Conservation (phyloP, 805 yeast species). For the Zygosaccharomyces lentus region DNA sequence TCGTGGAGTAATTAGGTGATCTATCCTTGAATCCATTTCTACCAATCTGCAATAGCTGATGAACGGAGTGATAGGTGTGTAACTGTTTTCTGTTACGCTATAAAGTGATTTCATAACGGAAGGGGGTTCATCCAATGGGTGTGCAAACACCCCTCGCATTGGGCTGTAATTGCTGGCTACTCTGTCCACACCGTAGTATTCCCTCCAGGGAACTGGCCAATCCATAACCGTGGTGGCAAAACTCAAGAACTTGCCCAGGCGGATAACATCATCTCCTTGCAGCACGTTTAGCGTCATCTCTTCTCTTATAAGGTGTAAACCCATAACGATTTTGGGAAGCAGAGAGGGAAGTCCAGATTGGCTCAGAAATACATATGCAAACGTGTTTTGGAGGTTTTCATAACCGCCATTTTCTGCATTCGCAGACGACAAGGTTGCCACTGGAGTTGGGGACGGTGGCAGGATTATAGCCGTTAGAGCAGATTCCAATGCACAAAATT, state of each 20-base stretch:
- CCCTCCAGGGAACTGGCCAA: slow-evolving; percentile 66
- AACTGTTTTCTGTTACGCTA: slow-evolving; percentile 29
- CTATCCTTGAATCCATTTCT: slow-evolving; percentile 52
- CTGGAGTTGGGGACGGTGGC: background rate
- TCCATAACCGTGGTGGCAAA: slow-evolving; percentile 65
- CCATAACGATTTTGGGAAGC: slow-evolving; percentile 58
- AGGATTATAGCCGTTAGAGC: slow-evolving; percentile 12
- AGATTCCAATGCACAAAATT: slow-evolving; percentile 9
- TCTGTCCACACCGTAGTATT: slow-evolving; percentile 42
- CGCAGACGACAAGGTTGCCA: background rate
- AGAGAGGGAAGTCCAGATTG: slow-evolving; percentile 42
- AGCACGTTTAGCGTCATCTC: slow-evolving; percentile 60
- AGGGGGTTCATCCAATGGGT: slow-evolving; percentile 35
- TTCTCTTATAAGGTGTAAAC: slow-evolving; percentile 74
- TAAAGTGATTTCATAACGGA: slow-evolving; percentile 42
- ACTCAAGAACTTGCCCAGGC: slow-evolving; percentile 52
- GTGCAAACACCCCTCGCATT: slow-evolving; percentile 18
- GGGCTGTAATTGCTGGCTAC: slow-evolving; percentile 15
- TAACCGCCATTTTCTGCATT: background rate
- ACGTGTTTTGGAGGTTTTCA: slow-evolving; percentile 7
- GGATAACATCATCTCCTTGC: slow-evolving; percentile 34
- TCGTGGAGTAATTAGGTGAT: slow-evolving; percentile 60
- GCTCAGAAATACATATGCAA: slow-evolving; percentile 18
- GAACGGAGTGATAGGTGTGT: slow-evolving; percentile 41
- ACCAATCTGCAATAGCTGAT: slow-evolving; percentile 63